phyloP scores from a whole-genome alignment of 371 early-diverging fungal species.

The Conidiobolus incongruus region DNA sequence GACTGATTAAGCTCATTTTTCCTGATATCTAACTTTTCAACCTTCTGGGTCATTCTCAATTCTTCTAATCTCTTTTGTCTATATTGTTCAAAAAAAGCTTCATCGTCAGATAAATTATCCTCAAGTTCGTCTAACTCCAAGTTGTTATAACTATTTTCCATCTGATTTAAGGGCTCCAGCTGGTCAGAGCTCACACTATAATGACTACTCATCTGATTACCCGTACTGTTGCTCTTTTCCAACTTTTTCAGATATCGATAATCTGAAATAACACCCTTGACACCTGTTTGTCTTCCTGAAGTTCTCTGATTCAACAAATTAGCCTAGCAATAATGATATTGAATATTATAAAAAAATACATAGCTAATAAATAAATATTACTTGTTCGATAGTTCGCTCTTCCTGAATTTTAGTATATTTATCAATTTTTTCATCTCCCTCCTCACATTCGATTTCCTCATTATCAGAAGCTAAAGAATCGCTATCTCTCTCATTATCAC shows the following conservation, averaged over 20 bases:
- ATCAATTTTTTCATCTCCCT: no score
- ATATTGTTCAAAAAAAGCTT: neutral
- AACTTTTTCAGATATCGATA: conserved; percentile 15
- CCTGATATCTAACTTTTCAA: neutral
- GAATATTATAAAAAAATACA: no score
- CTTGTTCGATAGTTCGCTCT: no score
- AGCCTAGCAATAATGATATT: no score
- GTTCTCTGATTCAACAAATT: neutral
- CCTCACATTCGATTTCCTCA: no score
- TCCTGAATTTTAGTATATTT: no score
- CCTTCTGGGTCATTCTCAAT: neutral
- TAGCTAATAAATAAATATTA: no score
- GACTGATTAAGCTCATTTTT: neutral
- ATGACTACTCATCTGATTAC: neutral
- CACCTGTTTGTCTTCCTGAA: conserved; percentile 23
- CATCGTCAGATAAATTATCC: neutral
- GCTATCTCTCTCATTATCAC: no score
- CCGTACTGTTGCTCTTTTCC: neutral
- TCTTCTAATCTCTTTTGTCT: neutral
- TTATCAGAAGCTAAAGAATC: no score
- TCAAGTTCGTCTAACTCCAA: neutral
- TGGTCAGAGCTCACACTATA: neutral
- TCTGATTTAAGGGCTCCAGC: neutral
- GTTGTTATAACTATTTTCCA: no score
- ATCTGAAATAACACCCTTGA: conserved; percentile 30